These are phyloP conservation scores for Phialophora tarda DNA, from an alignment of 2,329 filamentous ascomycete genomes.

Conservation along the genomic window DNA sequence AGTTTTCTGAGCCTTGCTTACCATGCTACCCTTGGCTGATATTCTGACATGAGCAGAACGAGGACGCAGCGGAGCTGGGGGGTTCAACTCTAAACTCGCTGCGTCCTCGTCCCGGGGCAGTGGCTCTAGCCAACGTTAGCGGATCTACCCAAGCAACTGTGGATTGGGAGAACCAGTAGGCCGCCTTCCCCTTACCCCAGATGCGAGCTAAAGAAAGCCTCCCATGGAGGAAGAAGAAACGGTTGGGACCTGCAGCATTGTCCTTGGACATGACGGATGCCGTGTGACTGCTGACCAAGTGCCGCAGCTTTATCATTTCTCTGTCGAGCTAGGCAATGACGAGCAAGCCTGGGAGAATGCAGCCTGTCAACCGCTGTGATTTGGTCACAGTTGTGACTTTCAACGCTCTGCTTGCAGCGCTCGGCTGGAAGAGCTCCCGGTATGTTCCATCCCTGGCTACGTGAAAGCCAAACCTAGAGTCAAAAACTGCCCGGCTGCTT, in stretches of 20 bases:
- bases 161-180: not conserved
- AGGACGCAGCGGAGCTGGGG: too few relatives aligned
- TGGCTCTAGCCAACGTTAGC: not conserved
- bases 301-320: not conserved
- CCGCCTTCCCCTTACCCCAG: not conserved
- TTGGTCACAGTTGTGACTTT: not conserved
- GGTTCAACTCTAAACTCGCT: too few relatives aligned
- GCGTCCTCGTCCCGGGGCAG: not conserved
- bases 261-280: not conserved
- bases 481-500: not conserved
- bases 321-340: not conserved
- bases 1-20: not conserved
- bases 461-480: not conserved
- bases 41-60: not conserved
- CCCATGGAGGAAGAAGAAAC: not conserved
- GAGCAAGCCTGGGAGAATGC: not conserved
- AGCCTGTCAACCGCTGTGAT: not conserved
- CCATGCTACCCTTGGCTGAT: not conserved
- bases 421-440: not conserved
- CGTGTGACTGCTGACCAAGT: not conserved
- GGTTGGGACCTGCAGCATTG: constrained; percentile 2
- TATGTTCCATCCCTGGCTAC: not conserved
- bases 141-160: not conserved
- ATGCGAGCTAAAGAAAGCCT: not conserved
- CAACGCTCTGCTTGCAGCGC: not conserved